Conservation (phyloP, 2,329 filamentous ascomycete genomes). For the Colletotrichum sp. region DNA sequence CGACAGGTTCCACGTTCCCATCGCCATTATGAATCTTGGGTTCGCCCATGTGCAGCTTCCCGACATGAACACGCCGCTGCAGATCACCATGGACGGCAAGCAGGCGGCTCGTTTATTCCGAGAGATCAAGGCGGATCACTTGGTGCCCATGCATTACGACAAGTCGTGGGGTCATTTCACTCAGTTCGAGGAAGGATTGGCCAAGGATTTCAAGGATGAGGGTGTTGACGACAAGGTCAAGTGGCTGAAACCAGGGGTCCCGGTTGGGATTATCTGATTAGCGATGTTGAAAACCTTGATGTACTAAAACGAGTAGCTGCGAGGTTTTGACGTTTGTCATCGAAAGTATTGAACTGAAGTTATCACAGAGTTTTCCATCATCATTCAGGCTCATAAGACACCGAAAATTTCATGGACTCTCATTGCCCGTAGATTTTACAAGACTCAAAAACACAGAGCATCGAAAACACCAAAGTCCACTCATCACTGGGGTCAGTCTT, state of each 20-base stretch:
- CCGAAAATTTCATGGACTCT: no score
- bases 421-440: no score
- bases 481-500: neutral
- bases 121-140: slow-evolving; percentile 41
- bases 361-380: no score
- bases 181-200: slow-evolving; percentile 35
- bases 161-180: slow-evolving; percentile 47
- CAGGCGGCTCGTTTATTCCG: slow-evolving; percentile 42
- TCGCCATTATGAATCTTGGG: slow-evolving; percentile 47
- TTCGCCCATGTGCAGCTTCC: slow-evolving; percentile 33
- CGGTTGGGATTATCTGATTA: neutral
- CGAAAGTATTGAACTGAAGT: no score
- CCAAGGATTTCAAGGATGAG: slow-evolving; percentile 34
- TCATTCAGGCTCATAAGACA: no score
- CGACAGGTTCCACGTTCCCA: slow-evolving; percentile 38
- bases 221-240: slow-evolving; percentile 36
- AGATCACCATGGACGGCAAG: slow-evolving; percentile 49
- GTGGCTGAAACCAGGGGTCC: slow-evolving; percentile 37
- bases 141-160: slow-evolving; percentile 54
- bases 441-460: no score
- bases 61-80: slow-evolving; percentile 28
- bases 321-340: neutral
- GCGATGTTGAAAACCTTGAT: rapidly evolving
- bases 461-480: no score
- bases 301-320: neutral